Conservation (phyloP, 2,329 filamentous ascomycete genomes). For the Malbranchea zuffiana region DNA sequence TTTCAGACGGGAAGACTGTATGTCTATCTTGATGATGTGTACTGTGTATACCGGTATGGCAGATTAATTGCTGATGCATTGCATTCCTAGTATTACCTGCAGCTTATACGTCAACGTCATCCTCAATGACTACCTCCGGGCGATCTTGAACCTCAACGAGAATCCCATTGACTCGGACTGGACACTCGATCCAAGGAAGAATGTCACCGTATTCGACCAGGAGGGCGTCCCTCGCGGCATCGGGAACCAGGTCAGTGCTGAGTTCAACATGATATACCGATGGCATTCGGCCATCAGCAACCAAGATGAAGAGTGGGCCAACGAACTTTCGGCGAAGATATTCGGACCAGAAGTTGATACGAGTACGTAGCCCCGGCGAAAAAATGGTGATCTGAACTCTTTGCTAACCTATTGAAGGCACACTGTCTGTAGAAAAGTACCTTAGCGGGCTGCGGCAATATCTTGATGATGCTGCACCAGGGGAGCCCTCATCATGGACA, state of each 20-base stretch:
- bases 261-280: conserved; percentile 46
- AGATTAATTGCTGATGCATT: neutral
- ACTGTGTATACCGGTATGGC: neutral
- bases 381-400: neutral
- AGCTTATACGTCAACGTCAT: conserved; percentile 26
- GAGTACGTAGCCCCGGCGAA: conserved; percentile 2
- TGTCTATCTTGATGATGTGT: neutral
- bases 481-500: conserved; percentile 50
- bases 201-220: conserved; percentile 27
- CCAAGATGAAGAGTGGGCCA: conserved; percentile 63
- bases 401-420: neutral
- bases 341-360: conserved; percentile 13
- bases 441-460: conserved; percentile 1
- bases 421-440: conserved; percentile 1
- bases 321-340: conserved; percentile 45
- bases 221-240: conserved; percentile 29
- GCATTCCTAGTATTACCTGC: conserved; percentile 18
- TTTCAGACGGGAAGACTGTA: conserved; percentile 27
- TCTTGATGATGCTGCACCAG: conserved; percentile 38
- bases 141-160: conserved; percentile 26
- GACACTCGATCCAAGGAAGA: conserved; percentile 35
- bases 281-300: conserved; percentile 55
- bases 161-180: conserved; percentile 33
- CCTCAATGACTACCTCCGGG: conserved; percentile 27
- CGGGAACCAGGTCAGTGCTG: conserved; percentile 43